phyloP scores from a whole-genome alignment of 2,329 filamentous ascomycete species.

The Didymella pinodella region DNA sequence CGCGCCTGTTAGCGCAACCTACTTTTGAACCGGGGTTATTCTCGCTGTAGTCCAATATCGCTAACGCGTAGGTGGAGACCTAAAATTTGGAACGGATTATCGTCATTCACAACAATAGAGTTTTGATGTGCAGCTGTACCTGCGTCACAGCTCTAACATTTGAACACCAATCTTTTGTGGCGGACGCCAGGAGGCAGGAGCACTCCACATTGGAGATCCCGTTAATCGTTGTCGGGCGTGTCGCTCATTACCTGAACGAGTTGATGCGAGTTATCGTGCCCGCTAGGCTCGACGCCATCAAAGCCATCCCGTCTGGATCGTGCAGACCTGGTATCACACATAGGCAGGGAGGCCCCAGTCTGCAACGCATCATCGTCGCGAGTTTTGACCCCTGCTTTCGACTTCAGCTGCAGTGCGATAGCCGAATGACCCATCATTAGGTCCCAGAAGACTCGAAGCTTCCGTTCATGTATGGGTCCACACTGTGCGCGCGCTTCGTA shows the following conservation, averaged over 20 bases:
- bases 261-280: slow-evolving; percentile 39
- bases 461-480: slow-evolving; percentile 19
- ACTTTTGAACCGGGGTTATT: slow-evolving; percentile 19
- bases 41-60: slow-evolving; percentile 21
- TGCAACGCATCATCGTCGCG: slow-evolving; percentile 18
- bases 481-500: slow-evolving; percentile 33
- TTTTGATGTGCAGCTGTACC: slow-evolving; percentile 35
- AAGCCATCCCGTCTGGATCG: slow-evolving; percentile 47
- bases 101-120: slow-evolving; percentile 11
- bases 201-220: slow-evolving; percentile 36
- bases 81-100: slow-evolving; percentile 4
- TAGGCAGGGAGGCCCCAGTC: slow-evolving; percentile 38
- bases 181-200: slow-evolving; percentile 43
- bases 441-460: slow-evolving; percentile 13
- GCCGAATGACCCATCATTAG: slow-evolving; percentile 13
- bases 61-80: slow-evolving; percentile 12
- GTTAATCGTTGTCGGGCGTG: slow-evolving; percentile 39
- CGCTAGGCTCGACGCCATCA: slow-evolving; percentile 42
- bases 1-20: slow-evolving; percentile 17
- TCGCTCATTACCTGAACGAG: slow-evolving; percentile 39
- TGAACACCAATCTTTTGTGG: slow-evolving; percentile 35
- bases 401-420: slow-evolving; percentile 26
- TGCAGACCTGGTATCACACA: slow-evolving; percentile 40
- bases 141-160: slow-evolving; percentile 37
- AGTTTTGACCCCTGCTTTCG: slow-evolving; percentile 22